A percentile compares a stretch with the other conserved stretches of the same genome.
Conservation (phyloP, 306 rosid species). For the Vicia villosa region DNA sequence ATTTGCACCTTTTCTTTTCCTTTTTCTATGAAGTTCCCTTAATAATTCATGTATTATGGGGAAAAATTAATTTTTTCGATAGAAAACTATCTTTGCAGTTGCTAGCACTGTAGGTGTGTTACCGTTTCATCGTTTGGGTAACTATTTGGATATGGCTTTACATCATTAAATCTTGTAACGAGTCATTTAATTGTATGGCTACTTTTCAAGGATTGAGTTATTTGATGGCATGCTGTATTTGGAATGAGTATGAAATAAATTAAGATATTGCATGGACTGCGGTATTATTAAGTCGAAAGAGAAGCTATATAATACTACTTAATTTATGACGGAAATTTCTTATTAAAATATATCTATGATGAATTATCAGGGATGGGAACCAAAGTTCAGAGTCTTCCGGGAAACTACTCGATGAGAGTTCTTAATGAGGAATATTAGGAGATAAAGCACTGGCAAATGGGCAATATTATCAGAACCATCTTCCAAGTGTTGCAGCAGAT, state of each 20-base stretch:
- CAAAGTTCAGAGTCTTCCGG: slow-evolving; percentile 83
- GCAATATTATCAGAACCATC: slow-evolving; percentile 63
- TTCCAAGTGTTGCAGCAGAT: slow-evolving; percentile 52
- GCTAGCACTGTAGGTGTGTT: not conserved
- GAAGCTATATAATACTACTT: too few species aligned
- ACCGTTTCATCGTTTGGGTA: too few species aligned
- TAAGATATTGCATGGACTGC: too few species aligned
- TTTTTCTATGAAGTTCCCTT: slow-evolving; percentile 9
- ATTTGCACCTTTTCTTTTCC: too few species aligned
- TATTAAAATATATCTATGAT: slow-evolving; percentile 15
- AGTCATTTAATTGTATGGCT: too few species aligned
- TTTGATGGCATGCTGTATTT: too few species aligned
- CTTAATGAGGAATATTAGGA: slow-evolving; percentile 83
- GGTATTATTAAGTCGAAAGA: too few species aligned
- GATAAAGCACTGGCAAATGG: slow-evolving; percentile 64
- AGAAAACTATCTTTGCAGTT: slow-evolving; percentile 5
- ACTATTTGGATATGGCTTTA: too few species aligned
- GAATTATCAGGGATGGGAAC: slow-evolving; percentile 89
- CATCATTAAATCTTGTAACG: too few species aligned
- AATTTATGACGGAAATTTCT: too few species aligned
- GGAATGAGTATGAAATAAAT: too few species aligned
- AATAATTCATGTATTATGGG: slow-evolving; percentile 9
- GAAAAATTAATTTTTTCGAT: not conserved
- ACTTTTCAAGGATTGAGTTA: too few species aligned
- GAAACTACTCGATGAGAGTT: slow-evolving; percentile 83